phyloP scores from a whole-genome alignment of 208 protist genomes.

The Acanthamoeba triangularis region DNA sequence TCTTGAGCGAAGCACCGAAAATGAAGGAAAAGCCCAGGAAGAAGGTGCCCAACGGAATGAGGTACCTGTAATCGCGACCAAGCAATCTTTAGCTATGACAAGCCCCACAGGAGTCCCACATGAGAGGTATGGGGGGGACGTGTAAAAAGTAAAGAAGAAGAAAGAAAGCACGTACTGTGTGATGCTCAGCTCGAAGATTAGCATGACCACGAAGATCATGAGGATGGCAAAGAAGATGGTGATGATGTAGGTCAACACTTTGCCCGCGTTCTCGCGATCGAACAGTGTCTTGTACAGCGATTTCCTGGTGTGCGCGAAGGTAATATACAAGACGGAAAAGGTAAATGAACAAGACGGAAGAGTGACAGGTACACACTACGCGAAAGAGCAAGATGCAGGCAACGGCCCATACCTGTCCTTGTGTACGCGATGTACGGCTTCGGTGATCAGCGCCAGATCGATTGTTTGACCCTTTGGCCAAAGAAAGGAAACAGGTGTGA shows the following conservation, averaged over 20 bases:
- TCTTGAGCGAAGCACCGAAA: slow-evolving; percentile 35
- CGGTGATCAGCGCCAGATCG: slow-evolving; percentile 13
- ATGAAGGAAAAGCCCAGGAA: slow-evolving; percentile 69
- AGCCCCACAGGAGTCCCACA: too few relatives aligned
- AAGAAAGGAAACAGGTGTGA: background rate
- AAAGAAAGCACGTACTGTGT: background rate
- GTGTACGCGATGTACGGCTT: slow-evolving; percentile 17
- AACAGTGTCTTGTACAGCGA: slow-evolving; percentile 27
- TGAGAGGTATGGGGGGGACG: too few relatives aligned
- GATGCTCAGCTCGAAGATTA: slow-evolving; percentile 34
- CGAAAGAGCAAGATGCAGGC: too few relatives aligned
- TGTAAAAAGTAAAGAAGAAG: too few relatives aligned
- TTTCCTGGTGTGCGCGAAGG: background rate
- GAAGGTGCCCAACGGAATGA: slow-evolving; percentile 39
- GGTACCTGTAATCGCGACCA: background rate
- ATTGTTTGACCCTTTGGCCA: slow-evolving; percentile 47
- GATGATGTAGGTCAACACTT: slow-evolving; percentile 44
- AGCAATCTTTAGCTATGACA: too few relatives aligned
- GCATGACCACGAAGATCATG: slow-evolving; percentile 32
- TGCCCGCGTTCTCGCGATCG: slow-evolving; percentile 39
- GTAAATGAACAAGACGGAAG: background rate
- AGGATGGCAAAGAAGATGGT: background rate
- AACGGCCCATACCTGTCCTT: background rate
- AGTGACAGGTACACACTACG: background rate
- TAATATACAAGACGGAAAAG: background rate